Base-by-base conservation (phyloP, 2,329 filamentous ascomycete species). In the Colletotrichum tropicale region DNA sequence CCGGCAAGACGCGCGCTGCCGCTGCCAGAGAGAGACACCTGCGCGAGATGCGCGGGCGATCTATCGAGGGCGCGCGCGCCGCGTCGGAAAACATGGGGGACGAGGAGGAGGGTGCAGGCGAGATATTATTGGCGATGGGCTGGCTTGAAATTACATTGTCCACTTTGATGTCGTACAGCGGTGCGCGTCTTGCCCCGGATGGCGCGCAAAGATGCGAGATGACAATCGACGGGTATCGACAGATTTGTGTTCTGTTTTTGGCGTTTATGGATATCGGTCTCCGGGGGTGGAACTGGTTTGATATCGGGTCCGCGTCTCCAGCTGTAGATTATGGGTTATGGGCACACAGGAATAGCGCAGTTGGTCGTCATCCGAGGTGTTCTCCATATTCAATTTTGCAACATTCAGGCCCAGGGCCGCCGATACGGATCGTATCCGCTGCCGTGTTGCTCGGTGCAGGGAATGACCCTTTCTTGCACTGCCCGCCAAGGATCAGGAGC, bases 401-500 rank as follows among this genome's bases (percentile, higher is more conserved):
- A 28, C 28, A 55, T 67, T 34, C 36, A 60, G 55, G 55, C 43
- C 43, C 43, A 52, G 43, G 43, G 43, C 43, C 10, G 70, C 70
- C 56, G 28, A 18, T 69, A 48, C 72, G 60, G 67, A 34, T 71
- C 48, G 61, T 24, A 15, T 71, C 69, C 69, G 62, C 32, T 6
- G 38, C 38, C 24, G 68, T 13, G 43, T 61, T 32, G 56, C 60
- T 68, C 43, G 60, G 34, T 72, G 70, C 73, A 75, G 70, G 73
- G 73, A 48, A 30, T 30, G 43, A 43, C 73, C 73, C 58, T 64
- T 34, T 60, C 36, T 15, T 43, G 73, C 64, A 75, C 70, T 55
- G 73, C 70, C 73, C 60, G 69, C 64, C 70, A 75, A 73, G 64
- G 38, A 56, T 60, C 62, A 67, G 26, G 61, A 75, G 55, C 43